Conservation (phyloP, 495 filamentous ascomycete genomes). For the Annulohypoxylon nitens region DNA sequence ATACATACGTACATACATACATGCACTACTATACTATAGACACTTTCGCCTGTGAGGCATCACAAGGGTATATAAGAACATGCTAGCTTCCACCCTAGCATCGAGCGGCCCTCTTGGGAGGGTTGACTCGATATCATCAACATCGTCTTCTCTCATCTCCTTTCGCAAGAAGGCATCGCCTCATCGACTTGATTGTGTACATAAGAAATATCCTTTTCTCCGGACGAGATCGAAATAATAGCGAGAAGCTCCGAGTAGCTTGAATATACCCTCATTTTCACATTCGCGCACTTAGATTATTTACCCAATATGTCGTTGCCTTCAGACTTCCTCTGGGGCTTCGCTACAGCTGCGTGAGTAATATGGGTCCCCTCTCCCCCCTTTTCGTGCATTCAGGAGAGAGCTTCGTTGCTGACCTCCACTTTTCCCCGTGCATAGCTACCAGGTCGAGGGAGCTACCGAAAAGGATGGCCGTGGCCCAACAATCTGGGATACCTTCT, state of each 20-base stretch:
- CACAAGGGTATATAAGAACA: slow-evolving; percentile 47
- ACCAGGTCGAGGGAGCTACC: slow-evolving; percentile 80
- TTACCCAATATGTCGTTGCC: slow-evolving; percentile 67
- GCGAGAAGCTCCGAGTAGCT: slow-evolving; percentile 38
- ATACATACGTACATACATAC: neutral
- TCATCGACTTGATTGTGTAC: slow-evolving; percentile 42
- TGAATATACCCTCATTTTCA: slow-evolving; percentile 36
- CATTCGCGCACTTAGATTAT: slow-evolving; percentile 16
- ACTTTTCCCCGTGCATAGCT: slow-evolving; percentile 58
- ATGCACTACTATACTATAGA: slow-evolving; percentile 3
- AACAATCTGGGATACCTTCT: slow-evolving; percentile 85
- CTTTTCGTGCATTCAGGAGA: neutral
- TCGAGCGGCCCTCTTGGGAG: slow-evolving; percentile 35
- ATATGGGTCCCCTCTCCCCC: neutral
- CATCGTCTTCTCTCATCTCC: slow-evolving; percentile 16
- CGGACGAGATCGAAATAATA: slow-evolving; percentile 43
- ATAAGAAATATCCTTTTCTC: slow-evolving; percentile 49
- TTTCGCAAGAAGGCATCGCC: slow-evolving; percentile 31
- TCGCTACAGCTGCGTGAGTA: slow-evolving; percentile 80
- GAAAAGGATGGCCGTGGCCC: slow-evolving; percentile 76
- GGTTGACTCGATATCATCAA: slow-evolving; percentile 32
- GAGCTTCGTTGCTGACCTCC: slow-evolving; percentile 36
- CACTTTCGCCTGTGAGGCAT: slow-evolving; percentile 20
- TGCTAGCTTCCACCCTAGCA: slow-evolving; percentile 35
- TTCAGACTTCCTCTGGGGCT: slow-evolving; percentile 84